Base-by-base conservation (phyloP, 139 green algal genomes). In the Chlamydomonas incerta region DNA sequence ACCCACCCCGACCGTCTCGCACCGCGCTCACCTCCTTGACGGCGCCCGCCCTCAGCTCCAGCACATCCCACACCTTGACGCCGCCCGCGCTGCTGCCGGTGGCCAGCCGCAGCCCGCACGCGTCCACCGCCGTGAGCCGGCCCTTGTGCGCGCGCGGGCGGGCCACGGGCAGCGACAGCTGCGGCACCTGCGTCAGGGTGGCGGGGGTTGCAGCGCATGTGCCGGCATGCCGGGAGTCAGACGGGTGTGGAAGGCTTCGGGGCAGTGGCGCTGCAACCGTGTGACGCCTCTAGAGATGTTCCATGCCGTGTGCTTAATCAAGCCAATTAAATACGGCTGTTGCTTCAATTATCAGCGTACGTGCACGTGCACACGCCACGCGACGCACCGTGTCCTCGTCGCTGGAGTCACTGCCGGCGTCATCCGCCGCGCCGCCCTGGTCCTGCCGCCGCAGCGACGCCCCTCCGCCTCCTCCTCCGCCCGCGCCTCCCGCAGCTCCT, bases 61-160 rank as follows among this genome's bases (percentile, higher is more conserved):
- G 68, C 68, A 73, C 33, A 14, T 73, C 68, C 68, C 68, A 73
- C 33, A 73, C 68, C 68, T 73, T 73, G 68, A 73, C 50, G 34
- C 68, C 68, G 34, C 68, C 68, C 34, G 68, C 68, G 14, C 1
- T 34, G 68, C 68, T 50, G 34, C 68, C 68, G 6, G 34, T 73
- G 34, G 68, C 68, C 68, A 73, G 68, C 3, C 68, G 34, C 1
- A 52, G 68, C 1, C 68, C 68, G 34, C 68, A 73, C 8, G 34
- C 68, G 18, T 52, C 68, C 34, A n/a, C 26, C 11, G 68, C 33
- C 34, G 17, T 50, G 10, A 73, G 68, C 11, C 68, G 68, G 68
- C 68, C 68, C 68, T n/a, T 52, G 68, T 73, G 68, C 34, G 34
- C 33, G 2, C 34, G 34, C 13, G 50, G 9, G 15, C 33, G 68